A percentile compares a stretch with the other conserved stretches of the same genome.
Evolutionary conservation across 2,329 filamentous ascomycete genomes (phyloP).

Genomic region (Sphaerulina musiva): DNA sequence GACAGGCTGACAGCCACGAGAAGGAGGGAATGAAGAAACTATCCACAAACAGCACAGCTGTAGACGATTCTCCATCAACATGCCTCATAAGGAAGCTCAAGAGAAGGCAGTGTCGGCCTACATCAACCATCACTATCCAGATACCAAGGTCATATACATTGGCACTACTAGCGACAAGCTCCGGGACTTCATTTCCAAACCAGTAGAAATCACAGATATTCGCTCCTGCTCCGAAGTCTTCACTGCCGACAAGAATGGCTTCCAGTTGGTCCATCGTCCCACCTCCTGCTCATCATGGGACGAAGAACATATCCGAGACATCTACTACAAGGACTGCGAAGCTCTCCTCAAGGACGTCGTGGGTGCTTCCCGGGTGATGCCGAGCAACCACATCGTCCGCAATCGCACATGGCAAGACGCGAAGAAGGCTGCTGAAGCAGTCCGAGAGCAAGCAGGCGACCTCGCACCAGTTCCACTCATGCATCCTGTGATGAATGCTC

Average conservation of each 20-base stretch:
- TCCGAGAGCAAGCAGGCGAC: background rate
- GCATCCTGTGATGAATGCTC: background rate
- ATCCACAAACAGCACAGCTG: too few relatives aligned
- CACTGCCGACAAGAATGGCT: slow-evolving; percentile 9
- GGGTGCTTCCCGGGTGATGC: slow-evolving; percentile 5
- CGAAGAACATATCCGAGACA: background rate
- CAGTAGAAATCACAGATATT: slow-evolving; percentile 5
- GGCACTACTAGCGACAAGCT: background rate
- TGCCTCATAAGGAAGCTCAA: background rate
- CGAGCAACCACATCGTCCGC: slow-evolving; percentile 2
- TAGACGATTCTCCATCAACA: background rate
- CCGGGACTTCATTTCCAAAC: background rate
- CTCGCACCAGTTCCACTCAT: background rate
- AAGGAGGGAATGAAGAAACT: too few relatives aligned
- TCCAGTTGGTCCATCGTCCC: slow-evolving; percentile 3
- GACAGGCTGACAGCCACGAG: too few relatives aligned
- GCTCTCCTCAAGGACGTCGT: background rate
- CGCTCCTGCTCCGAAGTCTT: background rate
- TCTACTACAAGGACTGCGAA: background rate
- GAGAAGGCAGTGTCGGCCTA: background rate
- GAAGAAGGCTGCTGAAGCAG: background rate
- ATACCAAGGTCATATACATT: background rate
- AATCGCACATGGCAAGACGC: background rate
- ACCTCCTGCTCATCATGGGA: background rate
- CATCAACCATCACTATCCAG: background rate